Evolutionary conservation across 2,329 filamentous ascomycete genomes (phyloP).

Genomic region (Fusarium pilosicola): DNA sequence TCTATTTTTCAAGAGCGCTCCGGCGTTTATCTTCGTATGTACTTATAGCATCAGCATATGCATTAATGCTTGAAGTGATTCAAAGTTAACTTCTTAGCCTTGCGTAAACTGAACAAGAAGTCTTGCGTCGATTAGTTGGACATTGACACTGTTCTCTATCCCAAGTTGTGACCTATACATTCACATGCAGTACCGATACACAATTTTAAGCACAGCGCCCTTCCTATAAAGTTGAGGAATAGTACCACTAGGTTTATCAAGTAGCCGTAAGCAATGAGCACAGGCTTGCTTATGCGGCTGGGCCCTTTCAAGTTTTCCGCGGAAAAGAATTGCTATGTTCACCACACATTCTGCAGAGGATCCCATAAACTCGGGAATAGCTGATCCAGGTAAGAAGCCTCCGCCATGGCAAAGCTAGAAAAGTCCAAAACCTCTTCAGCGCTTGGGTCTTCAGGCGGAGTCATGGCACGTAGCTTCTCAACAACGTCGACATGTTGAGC

Average conservation of each 20-base stretch:
- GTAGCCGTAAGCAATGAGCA: background rate
- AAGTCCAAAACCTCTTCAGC: conserved; percentile 31
- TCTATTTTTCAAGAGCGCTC: too few relatives aligned
- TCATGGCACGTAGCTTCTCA: conserved; percentile 53
- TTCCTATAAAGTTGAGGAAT: background rate
- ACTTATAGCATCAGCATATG: background rate
- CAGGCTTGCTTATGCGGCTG: background rate
- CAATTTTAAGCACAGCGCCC: background rate
- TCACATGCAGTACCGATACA: background rate
- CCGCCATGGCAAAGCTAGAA: conserved; percentile 46
- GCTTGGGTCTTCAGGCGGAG: conserved; percentile 35
- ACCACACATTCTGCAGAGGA: conserved; percentile 50
- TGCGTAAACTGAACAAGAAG: background rate
- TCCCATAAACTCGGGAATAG: conserved; percentile 51
- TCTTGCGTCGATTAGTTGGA: background rate
- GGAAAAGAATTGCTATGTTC: background rate
- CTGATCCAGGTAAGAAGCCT: conserved; percentile 49
- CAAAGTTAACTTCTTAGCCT: background rate
- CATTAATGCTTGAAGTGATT: background rate
- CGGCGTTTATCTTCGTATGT: background rate
- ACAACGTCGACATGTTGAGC: conserved; percentile 59
- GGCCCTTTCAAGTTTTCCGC: background rate
- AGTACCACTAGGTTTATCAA: background rate
- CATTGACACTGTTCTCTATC: background rate
- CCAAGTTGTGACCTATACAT: background rate